Evolutionary conservation across 768 basidiomycete species (phyloP), one percentile per base, ranked within the genome.

Genomic region (Tricholoma hemisulphureum): DNA sequence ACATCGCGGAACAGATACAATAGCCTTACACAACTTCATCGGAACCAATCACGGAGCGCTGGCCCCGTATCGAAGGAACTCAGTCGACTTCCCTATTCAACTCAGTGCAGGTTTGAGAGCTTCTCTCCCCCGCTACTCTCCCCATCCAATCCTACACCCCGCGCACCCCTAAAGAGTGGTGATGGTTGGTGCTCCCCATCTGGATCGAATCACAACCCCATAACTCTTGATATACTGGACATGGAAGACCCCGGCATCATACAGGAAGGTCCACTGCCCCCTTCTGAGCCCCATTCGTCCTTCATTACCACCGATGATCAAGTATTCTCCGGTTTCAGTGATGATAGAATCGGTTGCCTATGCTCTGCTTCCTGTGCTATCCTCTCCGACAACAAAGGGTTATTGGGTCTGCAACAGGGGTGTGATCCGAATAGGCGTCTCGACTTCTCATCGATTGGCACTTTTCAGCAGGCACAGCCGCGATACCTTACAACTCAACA

Each of bases 11-110:
- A 34, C 59, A 81, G 81, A 63, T 83, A 82, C 63, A 83, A 82
- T 57, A 80, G 79, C 58, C 78, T 81, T 56, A 81, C 79, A 29
- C 71, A 79, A 41, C 77, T 77, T 66, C 77, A 75, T 53, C 71
- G 71, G 18, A 77, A 77, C 53, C 63, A 69, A 39, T 71, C 73
- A 13, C 71, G 77, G 2, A 65, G 67, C 29, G 51, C 67, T 24
- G 71, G 77, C 8, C 67, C 72, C 34, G 65, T 76, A 55, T 69
- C 75, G 62, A 74, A 71, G 65, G 73, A 74, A 2, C 67, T 69
- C 14, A 74, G 73, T 35, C 67, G 69, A 9, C 57, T 60, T 37
- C 64, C 67, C 28, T 73, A 73, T 34, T 29, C 37, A 13, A 6
- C 67, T 32, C 67, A 65, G 55, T 70, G 69, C 51, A 73, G 71